phyloP scores from a whole-genome alignment of 768 basidiomycete genomes.

The Chalciporus sphaerocephalus region DNA sequence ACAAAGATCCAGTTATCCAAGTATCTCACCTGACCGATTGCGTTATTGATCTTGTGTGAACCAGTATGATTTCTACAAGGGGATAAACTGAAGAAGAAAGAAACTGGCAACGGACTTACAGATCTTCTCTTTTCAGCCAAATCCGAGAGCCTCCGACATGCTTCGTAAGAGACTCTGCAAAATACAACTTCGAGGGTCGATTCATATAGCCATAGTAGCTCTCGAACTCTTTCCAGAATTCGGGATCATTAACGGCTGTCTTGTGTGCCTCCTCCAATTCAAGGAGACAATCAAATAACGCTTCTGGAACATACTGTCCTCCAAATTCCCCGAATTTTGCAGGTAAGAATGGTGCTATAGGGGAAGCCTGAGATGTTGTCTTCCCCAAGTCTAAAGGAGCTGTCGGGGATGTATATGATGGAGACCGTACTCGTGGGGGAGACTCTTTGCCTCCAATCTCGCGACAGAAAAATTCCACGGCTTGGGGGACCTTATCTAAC shows the following conservation, averaged over 20 bases:
- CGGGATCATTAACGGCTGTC: constrained; percentile 78
- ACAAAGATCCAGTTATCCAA: not conserved
- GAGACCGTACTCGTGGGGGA: constrained; percentile 10
- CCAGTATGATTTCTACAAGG: constrained; percentile 88
- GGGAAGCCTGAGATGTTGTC: constrained; percentile 12
- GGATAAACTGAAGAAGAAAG: constrained; percentile 2
- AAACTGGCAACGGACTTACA: constrained; percentile 43
- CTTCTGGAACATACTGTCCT: constrained; percentile 96
- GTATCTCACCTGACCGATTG: constrained; percentile 80
- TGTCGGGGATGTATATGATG: not conserved
- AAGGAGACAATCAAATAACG: constrained; percentile 85
- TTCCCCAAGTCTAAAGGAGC: constrained; percentile 7
- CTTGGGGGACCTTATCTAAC: constrained; percentile 42
- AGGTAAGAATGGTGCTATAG: constrained; percentile 53
- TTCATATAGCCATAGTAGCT: constrained; percentile 92
- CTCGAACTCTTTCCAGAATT: constrained; percentile 89
- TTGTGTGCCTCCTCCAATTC: constrained; percentile 93
- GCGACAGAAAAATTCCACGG: constrained; percentile 70
- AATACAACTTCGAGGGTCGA: constrained; percentile 86
- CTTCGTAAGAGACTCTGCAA: constrained; percentile 86
- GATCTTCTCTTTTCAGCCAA: constrained; percentile 95
- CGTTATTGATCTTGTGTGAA: constrained; percentile 99
- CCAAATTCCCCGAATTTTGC: constrained; percentile 92
- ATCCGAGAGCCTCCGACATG: constrained; percentile 91
- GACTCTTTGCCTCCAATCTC: constrained; percentile 51